A percentile compares a stretch with the other conserved stretches of the same genome.
phyloP scores from a whole-genome alignment of 169 alveolate species.

The Neospora caninum region DNA sequence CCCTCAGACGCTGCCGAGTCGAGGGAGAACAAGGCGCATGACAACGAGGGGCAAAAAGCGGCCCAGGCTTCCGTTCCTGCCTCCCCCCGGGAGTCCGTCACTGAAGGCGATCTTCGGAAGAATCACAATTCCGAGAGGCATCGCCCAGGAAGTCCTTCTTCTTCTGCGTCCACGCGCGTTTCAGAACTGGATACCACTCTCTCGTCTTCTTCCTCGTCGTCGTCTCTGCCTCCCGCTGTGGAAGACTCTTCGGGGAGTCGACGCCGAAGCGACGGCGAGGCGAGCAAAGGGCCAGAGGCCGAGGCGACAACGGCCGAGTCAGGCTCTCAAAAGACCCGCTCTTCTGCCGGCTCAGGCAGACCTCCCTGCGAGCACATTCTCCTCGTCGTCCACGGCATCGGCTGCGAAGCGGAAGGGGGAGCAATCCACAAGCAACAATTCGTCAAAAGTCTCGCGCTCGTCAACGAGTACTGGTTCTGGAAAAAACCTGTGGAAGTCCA shows the following conservation, averaged over 20 bases:
- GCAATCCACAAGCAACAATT: slow-evolving; percentile 24
- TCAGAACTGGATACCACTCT: neutral
- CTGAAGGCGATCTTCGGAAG: neutral
- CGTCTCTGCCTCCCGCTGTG: neutral
- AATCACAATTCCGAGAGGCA: neutral
- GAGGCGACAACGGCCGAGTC: neutral
- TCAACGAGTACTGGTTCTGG: slow-evolving; percentile 60
- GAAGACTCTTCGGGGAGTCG: neutral
- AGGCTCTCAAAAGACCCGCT: neutral
- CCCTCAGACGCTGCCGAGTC: neutral
- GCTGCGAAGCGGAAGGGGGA: slow-evolving; percentile 49
- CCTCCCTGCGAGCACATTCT: slow-evolving; percentile 56
- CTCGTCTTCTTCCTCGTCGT: neutral
- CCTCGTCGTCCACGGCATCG: slow-evolving; percentile 62
- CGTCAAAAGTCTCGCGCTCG: slow-evolving; percentile 11
- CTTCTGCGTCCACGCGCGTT: neutral
- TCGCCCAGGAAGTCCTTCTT: neutral
- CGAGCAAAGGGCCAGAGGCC: neutral
- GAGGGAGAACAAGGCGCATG: neutral
- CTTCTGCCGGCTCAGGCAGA: neutral
- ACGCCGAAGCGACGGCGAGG: neutral
- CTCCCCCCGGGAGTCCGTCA: neutral
- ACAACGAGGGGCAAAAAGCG: neutral
- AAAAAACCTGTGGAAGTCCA: slow-evolving; percentile 45
- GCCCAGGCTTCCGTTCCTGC: neutral